Evolutionary conservation across 768 basidiomycete species (phyloP).

Genomic region (Leccinum barrowsii): DNA sequence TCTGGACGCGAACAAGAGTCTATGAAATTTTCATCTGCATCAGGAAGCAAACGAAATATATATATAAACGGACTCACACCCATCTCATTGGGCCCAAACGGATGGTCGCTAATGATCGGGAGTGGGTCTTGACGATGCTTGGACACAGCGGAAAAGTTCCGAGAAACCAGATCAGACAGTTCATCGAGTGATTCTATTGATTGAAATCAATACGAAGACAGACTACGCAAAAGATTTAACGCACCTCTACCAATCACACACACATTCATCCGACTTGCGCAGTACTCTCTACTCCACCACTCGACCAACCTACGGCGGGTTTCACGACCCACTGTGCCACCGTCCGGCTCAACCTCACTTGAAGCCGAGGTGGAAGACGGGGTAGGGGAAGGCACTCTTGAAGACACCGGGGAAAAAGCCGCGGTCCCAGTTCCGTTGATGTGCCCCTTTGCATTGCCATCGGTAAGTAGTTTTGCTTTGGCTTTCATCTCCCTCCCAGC

Average conservation of each 20-base stretch:
- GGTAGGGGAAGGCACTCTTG: constrained; percentile 55
- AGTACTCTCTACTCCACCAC: constrained; percentile 84
- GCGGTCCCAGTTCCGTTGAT: constrained; percentile 19
- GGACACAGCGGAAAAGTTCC: constrained; percentile 65
- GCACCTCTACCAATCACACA: constrained; percentile 78
- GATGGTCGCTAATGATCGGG: constrained; percentile 67
- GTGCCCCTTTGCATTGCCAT: constrained; percentile 24
- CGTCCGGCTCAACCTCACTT: constrained; percentile 67
- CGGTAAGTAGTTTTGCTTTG: constrained; percentile 39
- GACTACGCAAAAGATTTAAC: not conserved
- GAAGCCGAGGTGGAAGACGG: constrained; percentile 51
- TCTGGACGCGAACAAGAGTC: constrained; percentile 83
- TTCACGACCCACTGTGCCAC: constrained; percentile 76
- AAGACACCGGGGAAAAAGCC: constrained; percentile 45
- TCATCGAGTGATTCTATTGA: constrained; percentile 70
- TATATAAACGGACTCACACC: constrained; percentile 49
- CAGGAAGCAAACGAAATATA: constrained; percentile 15
- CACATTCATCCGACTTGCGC: constrained; percentile 76
- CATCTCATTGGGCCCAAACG: constrained; percentile 67
- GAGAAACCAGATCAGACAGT: constrained; percentile 57
- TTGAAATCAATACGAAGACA: not conserved
- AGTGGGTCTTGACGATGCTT: constrained; percentile 61
- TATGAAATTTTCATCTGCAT: constrained; percentile 22
- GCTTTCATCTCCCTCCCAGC: constrained; percentile 56
- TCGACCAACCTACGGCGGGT: constrained; percentile 74